Evolutionary conservation across 2,329 filamentous ascomycete genomes (phyloP).

Genomic region (Ascochyta fabae): DNA sequence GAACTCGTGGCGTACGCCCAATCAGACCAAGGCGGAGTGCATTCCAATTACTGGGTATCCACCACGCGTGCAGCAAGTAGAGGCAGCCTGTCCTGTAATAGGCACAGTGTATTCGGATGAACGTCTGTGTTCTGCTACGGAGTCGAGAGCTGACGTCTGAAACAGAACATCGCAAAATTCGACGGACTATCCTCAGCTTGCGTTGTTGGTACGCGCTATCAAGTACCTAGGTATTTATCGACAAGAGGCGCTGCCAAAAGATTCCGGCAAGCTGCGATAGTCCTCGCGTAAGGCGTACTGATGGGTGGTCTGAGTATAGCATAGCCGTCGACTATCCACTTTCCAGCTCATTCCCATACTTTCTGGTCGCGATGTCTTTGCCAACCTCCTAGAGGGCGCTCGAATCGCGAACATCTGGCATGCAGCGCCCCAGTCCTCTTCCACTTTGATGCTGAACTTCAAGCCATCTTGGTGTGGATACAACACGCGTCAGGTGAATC

Average conservation of each 20-base stretch:
- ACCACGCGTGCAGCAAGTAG: slow-evolving; percentile 40
- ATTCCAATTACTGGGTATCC: slow-evolving; percentile 29
- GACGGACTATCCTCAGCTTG: slow-evolving; percentile 56
- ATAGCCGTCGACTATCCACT: slow-evolving; percentile 42
- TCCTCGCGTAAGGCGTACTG: slow-evolving; percentile 43
- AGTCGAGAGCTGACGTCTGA: slow-evolving; percentile 73
- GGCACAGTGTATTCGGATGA: slow-evolving; percentile 52
- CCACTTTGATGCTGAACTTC: slow-evolving; percentile 13
- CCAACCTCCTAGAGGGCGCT: slow-evolving; percentile 16
- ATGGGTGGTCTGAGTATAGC: slow-evolving; percentile 39
- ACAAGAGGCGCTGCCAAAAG: slow-evolving; percentile 68
- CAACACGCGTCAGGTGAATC: not conserved
- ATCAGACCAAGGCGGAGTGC: slow-evolving; percentile 25
- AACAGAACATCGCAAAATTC: slow-evolving; percentile 51
- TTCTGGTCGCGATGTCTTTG: slow-evolving; percentile 31
- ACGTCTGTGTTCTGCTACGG: slow-evolving; percentile 72
- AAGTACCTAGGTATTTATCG: slow-evolving; percentile 67
- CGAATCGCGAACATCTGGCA: slow-evolving; percentile 9
- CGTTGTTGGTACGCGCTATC: slow-evolving; percentile 65
- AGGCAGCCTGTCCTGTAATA: slow-evolving; percentile 45
- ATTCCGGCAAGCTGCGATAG: slow-evolving; percentile 43
- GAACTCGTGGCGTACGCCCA: slow-evolving; percentile 33
- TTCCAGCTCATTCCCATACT: slow-evolving; percentile 37
- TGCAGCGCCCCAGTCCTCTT: slow-evolving; percentile 20
- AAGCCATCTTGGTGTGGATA: slow-evolving; percentile 9